Conservation (phyloP, 768 basidiomycete species). For the Termitomyces sp. region DNA sequence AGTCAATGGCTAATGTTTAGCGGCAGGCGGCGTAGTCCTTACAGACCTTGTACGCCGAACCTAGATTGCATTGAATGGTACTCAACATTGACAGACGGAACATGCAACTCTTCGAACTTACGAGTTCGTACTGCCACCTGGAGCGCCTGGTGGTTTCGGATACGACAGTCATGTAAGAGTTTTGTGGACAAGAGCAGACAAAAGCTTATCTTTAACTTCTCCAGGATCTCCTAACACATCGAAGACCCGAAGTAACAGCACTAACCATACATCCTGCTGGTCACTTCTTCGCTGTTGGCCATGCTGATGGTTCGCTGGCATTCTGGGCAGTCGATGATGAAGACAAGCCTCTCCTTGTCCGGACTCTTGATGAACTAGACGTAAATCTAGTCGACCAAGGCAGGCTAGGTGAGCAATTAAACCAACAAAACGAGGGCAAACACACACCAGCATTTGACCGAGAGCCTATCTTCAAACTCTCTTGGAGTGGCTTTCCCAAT, state of each 20-base stretch:
- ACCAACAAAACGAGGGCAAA: constrained; percentile 19
- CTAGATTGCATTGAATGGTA: neutral
- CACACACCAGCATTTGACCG: constrained; percentile 25
- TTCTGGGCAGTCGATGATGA: constrained; percentile 84
- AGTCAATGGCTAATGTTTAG: constrained; percentile 1
- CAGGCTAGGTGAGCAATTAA: constrained; percentile 42
- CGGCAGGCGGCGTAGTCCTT: constrained; percentile 58
- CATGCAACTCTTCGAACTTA: constrained; percentile 57
- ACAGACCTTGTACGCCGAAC: constrained; percentile 50
- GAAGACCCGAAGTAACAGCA: constrained; percentile 67
- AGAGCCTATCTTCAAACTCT: constrained; percentile 84
- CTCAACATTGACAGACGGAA: constrained; percentile 36
- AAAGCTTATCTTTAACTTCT: neutral
- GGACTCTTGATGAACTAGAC: constrained; percentile 59
- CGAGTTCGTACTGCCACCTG: constrained; percentile 71
- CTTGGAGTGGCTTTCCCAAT: constrained; percentile 80
- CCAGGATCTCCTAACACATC: constrained; percentile 69
- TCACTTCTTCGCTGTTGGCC: constrained; percentile 77
- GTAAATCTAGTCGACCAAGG: constrained; percentile 54
- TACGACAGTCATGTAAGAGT: constrained; percentile 52
- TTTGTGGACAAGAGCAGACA: neutral
- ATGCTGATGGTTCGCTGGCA: constrained; percentile 78
- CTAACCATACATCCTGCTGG: constrained; percentile 72
- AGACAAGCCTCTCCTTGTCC: constrained; percentile 70
- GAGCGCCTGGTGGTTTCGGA: constrained; percentile 76